Evolutionary conservation across 2,329 filamentous ascomycete genomes (phyloP), one percentile per base, ranked within the genome.

Genomic region (Botryotinia convoluta): DNA sequence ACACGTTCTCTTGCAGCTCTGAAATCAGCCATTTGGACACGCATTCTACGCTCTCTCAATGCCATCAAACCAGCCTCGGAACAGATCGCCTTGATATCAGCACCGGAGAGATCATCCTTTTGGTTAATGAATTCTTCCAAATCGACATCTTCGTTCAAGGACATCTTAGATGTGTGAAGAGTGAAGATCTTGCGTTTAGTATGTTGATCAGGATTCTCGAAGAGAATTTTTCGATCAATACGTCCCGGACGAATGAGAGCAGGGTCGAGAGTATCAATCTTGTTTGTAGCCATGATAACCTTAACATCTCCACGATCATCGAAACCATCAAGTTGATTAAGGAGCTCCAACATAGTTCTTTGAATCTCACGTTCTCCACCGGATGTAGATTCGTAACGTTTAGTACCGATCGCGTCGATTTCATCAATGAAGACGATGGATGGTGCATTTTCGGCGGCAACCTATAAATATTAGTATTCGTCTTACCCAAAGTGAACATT

Each of bases 281-380:
- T 99, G 90, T 99, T 99, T 78, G 96, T 99, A 20, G 96, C 97
- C 95, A 99, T 98, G 83, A 99, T 95, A 75, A 99, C 96, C 87
- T 99, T 99, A 84, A 99, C 95, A 82, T 99, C 96, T 78, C 96
- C 97, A 75, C 96, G 93, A 83, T 99, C 97, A 81, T 99, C 96
- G 84, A 99, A 99, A 80, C 96, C 96, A 82, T 99, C 96, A 14
- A 99, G 91, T 85, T 99, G 96, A 84, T 99, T 99, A 60, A 99
- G 91, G 72, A 99, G 89, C 82, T 99, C 96, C 83, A 99, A 86
- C 96, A 99, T 99, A 67, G 96, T 99, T 83, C 96, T 91, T 85
- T 99, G 96, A 57, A 99, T 94, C 83, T 99, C 96, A 78, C 95
- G 92, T 83, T 99, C 96, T 82, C 97, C 96, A 76, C 96, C 96